Evolutionary conservation across 75 land plant genomes (phyloP).

Genomic region (Cryptomeria japonica): DNA sequence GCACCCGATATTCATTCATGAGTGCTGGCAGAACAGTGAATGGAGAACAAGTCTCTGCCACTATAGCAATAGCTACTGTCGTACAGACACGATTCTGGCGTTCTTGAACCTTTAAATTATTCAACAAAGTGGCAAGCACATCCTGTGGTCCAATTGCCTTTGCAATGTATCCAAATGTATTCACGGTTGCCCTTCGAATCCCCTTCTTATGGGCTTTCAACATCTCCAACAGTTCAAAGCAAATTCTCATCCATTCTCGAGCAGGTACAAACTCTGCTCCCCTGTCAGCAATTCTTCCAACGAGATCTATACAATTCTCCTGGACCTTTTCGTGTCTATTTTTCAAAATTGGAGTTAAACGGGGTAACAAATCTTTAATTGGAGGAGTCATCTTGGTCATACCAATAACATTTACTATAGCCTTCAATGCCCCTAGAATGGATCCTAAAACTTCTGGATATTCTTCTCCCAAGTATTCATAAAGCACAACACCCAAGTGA

Average conservation of each 20-base stretch:
- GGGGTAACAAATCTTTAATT: slow-evolving; percentile 90
- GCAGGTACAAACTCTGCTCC: slow-evolving; percentile 99
- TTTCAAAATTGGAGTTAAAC: slow-evolving; percentile 91
- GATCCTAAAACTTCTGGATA: slow-evolving; percentile 97
- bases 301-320: slow-evolving; percentile 97
- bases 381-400: slow-evolving; percentile 99
- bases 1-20: slow-evolving; percentile 98
- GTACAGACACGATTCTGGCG: slow-evolving; percentile 98
- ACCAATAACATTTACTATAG: slow-evolving; percentile 98
- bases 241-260: slow-evolving; percentile 99
- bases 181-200: slow-evolving; percentile 95
- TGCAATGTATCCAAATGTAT: slow-evolving; percentile 98
- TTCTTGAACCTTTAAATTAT: slow-evolving; percentile 97
- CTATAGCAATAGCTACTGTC: slow-evolving; percentile 98
- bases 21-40: slow-evolving; percentile 96
- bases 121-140: slow-evolving; percentile 88
- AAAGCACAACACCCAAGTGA: slow-evolving; percentile 92
- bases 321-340: slow-evolving; percentile 98
- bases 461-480: slow-evolving; percentile 95
- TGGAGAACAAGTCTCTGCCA: slow-evolving; percentile 97
- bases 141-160: slow-evolving; percentile 99
- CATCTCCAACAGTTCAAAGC: slow-evolving; percentile 98
- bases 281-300: slow-evolving; percentile 97
- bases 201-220: slow-evolving; percentile 99
- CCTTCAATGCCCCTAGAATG: slow-evolving; percentile 93